Conservation (phyloP, 768 basidiomycete genomes). For the Hirschioporus abietinus region DNA sequence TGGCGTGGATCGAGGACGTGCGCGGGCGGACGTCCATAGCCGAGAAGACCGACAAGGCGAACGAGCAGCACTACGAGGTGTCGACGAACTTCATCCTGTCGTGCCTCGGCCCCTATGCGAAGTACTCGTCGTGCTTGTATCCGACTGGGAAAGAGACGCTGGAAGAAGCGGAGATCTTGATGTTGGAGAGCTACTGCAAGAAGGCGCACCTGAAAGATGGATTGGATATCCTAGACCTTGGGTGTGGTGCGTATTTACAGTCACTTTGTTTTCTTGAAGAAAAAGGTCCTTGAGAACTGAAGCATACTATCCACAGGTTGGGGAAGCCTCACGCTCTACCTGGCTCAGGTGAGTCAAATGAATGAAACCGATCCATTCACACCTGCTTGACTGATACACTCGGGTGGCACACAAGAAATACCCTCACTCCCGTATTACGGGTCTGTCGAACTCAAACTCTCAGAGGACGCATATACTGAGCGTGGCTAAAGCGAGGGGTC, state of each 20-base stretch:
- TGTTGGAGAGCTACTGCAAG: constrained; percentile 61
- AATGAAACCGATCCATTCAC: not conserved
- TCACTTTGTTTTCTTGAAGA: constrained; percentile 1
- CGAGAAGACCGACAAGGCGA: constrained; percentile 59
- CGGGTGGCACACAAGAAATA: constrained; percentile 44
- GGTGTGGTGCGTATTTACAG: constrained; percentile 47
- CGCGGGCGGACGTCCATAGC: constrained; percentile 48
- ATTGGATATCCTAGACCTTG: constrained; percentile 58
- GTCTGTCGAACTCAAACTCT: constrained; percentile 62
- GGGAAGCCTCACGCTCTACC: constrained; percentile 65
- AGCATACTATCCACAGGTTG: constrained; percentile 36
- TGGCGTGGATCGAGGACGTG: constrained; percentile 58
- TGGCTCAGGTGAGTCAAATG: constrained; percentile 44
- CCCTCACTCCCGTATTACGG: constrained; percentile 55
- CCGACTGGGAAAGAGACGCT: constrained; percentile 54
- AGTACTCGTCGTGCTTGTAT: constrained; percentile 65
- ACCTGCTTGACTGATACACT: not conserved
- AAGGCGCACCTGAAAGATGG: constrained; percentile 61
- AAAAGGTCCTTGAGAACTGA: not conserved
- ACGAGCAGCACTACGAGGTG: constrained; percentile 74
- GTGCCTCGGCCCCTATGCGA: constrained; percentile 59
- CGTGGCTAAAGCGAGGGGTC: constrained; percentile 40
- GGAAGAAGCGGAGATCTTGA: constrained; percentile 58
- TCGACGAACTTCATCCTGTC: constrained; percentile 58
- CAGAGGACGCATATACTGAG: constrained; percentile 62